Evolutionary conservation across 1,284 basidiomycete genomes (phyloP), one percentile per base, ranked within the genome.

Genomic region (Cutaneotrichosporon cavernicola): DNA sequence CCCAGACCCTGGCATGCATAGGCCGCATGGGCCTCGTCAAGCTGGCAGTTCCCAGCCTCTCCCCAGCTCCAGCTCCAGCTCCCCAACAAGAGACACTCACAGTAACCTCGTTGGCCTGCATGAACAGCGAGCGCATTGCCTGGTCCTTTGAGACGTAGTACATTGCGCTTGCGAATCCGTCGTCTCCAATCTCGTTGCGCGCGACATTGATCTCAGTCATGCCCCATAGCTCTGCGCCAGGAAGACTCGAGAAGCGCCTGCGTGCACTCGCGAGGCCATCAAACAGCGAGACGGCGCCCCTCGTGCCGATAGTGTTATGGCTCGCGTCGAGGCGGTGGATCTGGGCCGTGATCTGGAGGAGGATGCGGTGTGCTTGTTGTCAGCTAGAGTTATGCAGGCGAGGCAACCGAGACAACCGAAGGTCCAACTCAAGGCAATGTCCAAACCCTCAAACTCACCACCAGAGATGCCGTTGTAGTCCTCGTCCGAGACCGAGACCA

Each of bases 401-500:
- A 36, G 8, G 26, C 26, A 18, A 40, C 5, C 34, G 30, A n/a
- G 18, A 10, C 40, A 51, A 36, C 21, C 34, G 40, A 38, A 32
- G 38, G 36, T 26, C 14, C 21, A 70, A 26, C 26, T 26, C 26
- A 26, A 26, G 26, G 26, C 3, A 26, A 2, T 26, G 26, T 26
- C 26, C 26, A 26, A 26, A 26, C 26, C 3, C 2, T 26, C 26
- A 26, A 26, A 26, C 77, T 70, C 65, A 78, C 76, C 77, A 5
- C 77, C 77, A 7, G 74, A 69, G 50, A 77, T 71, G n/a, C 75
- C 77, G 21, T 66, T 69, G 46, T 73, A 73, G 38, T 75, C 72
- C 53, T 77, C 75, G 59, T 78, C 76, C 2, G 73, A 69, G 31
- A 78, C 66, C 52, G 74, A 79, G 55, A 77, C 65, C 55, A 79